These are phyloP conservation scores for Solanum lycopersicoides DNA, from an alignment of 257 asterid species.

Conservation along the genomic window DNA sequence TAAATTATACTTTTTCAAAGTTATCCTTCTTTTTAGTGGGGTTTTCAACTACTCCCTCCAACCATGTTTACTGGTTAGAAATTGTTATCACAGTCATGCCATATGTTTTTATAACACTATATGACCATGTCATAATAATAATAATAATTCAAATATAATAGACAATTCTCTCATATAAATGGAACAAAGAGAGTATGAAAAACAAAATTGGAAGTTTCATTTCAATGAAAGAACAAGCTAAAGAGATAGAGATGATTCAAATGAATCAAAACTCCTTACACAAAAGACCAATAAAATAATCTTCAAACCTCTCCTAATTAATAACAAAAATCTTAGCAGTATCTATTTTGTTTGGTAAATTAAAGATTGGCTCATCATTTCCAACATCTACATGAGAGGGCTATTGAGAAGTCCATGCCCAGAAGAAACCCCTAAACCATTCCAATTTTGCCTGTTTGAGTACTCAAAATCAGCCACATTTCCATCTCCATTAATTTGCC, in stretches of 20 bases:
- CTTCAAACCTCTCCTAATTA: not conserved
- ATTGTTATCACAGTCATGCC: no score
- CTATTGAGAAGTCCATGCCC: conserved; percentile 88
- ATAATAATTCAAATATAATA: not conserved
- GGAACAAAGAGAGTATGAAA: not conserved
- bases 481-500: conserved; percentile 23
- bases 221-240: not conserved
- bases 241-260: not conserved
- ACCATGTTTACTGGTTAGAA: no score
- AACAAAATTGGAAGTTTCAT: not conserved
- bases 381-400: conserved; percentile 45
- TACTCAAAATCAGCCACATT: conserved; percentile 31
- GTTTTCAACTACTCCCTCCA: no score
- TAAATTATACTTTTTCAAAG: no score
- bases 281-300: not conserved
- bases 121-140: not conserved
- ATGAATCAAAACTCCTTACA: not conserved
- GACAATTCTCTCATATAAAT: not conserved
- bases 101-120: not conserved
- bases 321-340: not conserved
- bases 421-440: conserved; percentile 39
- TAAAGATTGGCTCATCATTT: not conserved
- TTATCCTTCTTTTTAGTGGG: no score
- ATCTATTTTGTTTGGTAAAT: not conserved
- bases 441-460: conserved; percentile 30